Evolutionary conservation across 495 filamentous ascomycete genomes (phyloP).

Genomic region (Aspergillus wentii): DNA sequence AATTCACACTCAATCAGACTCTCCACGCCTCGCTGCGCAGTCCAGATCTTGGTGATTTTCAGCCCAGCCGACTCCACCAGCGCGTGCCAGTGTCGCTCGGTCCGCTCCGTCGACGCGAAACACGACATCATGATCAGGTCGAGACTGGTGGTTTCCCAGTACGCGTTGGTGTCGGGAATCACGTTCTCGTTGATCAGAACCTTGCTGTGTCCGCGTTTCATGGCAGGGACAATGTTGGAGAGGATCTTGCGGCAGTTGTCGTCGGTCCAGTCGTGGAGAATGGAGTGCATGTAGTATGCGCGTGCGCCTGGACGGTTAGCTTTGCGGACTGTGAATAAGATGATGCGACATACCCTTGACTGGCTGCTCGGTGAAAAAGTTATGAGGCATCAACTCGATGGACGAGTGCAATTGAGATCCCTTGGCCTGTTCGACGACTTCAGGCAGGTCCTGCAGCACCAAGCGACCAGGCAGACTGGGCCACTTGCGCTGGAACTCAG

Average conservation of each 20-base stretch:
- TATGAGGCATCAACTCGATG: constrained; percentile 36
- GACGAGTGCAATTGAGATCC: no score
- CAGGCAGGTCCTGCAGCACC: constrained; percentile 38
- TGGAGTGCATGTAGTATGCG: constrained; percentile 38
- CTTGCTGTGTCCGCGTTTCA: constrained; percentile 38
- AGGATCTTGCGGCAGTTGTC: constrained; percentile 30
- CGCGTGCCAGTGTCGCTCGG: constrained; percentile 25
- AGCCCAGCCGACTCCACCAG: constrained; percentile 32
- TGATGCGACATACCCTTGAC: constrained; percentile 35
- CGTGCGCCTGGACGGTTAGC: no score
- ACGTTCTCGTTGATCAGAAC: constrained; percentile 44
- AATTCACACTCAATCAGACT: constrained; percentile 37
- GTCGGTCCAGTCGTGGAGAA: constrained; percentile 46
- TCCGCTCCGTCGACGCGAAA: constrained; percentile 29
- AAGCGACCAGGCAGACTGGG: constrained; percentile 26
- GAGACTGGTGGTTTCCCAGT: constrained; percentile 31
- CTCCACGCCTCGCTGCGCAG: constrained; percentile 23
- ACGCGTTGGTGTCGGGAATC: constrained; percentile 27
- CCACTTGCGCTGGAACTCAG: constrained; percentile 32
- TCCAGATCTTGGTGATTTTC: constrained; percentile 34
- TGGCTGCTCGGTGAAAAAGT: constrained; percentile 45
- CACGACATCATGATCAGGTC: constrained; percentile 35
- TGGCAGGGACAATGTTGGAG: constrained; percentile 23
- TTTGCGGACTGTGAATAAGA: no score
- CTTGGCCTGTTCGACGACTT: constrained; percentile 22